Percentiles rank a stretch among this genome's conserved stretches.
Evolutionary conservation across 1,284 basidiomycete genomes (phyloP).

Genomic region (Apiotrichum gracile): DNA sequence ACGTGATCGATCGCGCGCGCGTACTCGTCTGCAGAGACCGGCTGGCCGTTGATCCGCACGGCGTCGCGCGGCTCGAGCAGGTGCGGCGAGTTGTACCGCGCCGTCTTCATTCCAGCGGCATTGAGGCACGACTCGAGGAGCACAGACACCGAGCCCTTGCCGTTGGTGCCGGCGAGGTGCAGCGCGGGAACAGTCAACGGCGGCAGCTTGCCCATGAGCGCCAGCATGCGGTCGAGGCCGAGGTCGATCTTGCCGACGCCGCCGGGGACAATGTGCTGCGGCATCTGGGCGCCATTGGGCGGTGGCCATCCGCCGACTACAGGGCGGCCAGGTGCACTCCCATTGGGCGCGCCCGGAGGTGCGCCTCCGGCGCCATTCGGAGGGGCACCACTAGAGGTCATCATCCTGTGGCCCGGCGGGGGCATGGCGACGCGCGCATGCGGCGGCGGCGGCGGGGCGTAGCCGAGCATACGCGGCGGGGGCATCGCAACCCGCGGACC

Average conservation of each 20-base stretch:
- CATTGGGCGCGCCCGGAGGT: no score
- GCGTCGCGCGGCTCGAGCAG: slow-evolving; percentile 72
- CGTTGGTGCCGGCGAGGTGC: slow-evolving; percentile 94
- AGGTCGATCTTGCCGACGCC: slow-evolving; percentile 59
- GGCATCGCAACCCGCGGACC: background rate
- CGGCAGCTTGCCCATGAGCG: slow-evolving; percentile 58
- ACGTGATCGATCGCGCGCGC: slow-evolving; percentile 52
- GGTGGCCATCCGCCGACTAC: background rate
- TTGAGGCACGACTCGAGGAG: slow-evolving; percentile 71
- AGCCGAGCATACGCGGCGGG: background rate
- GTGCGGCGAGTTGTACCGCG: slow-evolving; percentile 90
- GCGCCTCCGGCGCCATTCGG: background rate
- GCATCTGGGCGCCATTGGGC: background rate
- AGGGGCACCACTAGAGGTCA: background rate
- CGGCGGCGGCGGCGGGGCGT: background rate
- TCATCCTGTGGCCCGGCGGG: background rate
- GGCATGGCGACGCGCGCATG: background rate
- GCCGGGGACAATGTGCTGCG: background rate
- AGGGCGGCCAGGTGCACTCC: no score
- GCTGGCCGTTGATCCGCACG: slow-evolving; percentile 61
- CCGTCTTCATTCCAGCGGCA: slow-evolving; percentile 58
- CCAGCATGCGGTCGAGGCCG: slow-evolving; percentile 63
- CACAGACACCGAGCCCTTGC: slow-evolving; percentile 88
- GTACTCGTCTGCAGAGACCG: slow-evolving; percentile 57
- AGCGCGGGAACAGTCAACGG: slow-evolving; percentile 72